A percentile compares a stretch with the other conserved stretches of the same genome.
Conservation (phyloP, 2,329 filamentous ascomycete species). For the Curvularia eragrostidis region DNA sequence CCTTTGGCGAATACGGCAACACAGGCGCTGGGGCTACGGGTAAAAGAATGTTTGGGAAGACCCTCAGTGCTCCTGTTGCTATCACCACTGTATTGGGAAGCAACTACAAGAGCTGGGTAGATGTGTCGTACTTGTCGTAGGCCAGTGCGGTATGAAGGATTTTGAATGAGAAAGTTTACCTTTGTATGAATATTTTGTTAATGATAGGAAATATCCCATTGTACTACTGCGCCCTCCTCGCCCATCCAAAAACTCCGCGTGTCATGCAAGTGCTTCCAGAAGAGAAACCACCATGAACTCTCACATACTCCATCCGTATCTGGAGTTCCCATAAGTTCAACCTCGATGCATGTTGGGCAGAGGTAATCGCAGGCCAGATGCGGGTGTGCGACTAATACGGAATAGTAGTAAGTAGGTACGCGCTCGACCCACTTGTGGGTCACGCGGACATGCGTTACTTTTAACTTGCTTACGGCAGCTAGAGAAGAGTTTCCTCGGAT, state of each 20-base stretch:
- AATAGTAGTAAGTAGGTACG: neutral
- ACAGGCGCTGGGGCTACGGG: conserved; percentile 63
- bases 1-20: conserved; percentile 67
- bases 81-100: conserved; percentile 57
- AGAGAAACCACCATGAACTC: neutral
- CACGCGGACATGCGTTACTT: neutral
- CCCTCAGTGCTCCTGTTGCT: conserved; percentile 49
- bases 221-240: neutral
- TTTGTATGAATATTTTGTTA: conserved; percentile 4
- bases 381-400: conserved; percentile 2
- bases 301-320: neutral
- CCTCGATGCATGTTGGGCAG: neutral
- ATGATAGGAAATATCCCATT: neutral
- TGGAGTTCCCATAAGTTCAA: neutral
- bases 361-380: neutral
- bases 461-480: neutral
- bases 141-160: neutral
- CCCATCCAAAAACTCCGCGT: neutral
- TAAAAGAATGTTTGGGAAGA: conserved; percentile 59
- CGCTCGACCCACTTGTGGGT: neutral
- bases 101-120: conserved; percentile 41
- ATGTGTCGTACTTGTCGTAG: conserved; percentile 39
- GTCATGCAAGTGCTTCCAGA: neutral
- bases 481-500: too few relatives aligned
- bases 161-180: neutral